A percentile compares a stretch with the other conserved stretches of the same genome.
Conservation (phyloP, 805 yeast species). For the Spencermartinsiella europaea region DNA sequence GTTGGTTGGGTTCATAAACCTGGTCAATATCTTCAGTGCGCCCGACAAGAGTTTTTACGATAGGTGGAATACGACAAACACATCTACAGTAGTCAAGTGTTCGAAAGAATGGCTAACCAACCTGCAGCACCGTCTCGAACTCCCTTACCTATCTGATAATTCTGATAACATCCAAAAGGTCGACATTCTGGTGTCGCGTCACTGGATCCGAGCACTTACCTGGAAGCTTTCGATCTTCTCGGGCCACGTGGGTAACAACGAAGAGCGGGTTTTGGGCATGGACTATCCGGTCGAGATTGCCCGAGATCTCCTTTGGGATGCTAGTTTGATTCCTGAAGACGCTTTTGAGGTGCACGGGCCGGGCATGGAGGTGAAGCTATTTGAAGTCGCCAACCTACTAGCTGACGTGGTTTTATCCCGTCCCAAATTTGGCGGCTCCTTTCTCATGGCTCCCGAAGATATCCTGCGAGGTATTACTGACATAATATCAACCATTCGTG, state of each 20-base stretch:
- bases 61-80: conserved; percentile 5
- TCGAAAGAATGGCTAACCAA: conserved; percentile 8
- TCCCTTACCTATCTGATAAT: conserved; percentile 1
- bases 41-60: conserved; percentile 14
- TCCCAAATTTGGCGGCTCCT: background rate
- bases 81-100: background rate
- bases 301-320: conserved; percentile 8
- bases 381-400: conserved; percentile 11
- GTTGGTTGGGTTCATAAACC: conserved; percentile 12
- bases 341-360: conserved; percentile 17
- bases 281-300: conserved; percentile 14
- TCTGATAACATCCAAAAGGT: conserved; percentile 10
- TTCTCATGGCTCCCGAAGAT: background rate
- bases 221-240: conserved; percentile 14
- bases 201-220: conserved; percentile 16
- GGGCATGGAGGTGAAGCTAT: conserved; percentile 15
- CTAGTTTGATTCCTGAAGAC: conserved; percentile 5
- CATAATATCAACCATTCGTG: background rate
- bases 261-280: conserved; percentile 7
- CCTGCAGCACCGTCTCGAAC: conserved; percentile 8
- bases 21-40: conserved; percentile 12
- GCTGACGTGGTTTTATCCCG: conserved; percentile 9
- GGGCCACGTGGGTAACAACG: conserved; percentile 3
- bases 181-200: conserved; percentile 16
- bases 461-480: background rate